Base-by-base conservation (phyloP, 768 basidiomycete genomes). In the Rhodotorula taiwanensis region DNA sequence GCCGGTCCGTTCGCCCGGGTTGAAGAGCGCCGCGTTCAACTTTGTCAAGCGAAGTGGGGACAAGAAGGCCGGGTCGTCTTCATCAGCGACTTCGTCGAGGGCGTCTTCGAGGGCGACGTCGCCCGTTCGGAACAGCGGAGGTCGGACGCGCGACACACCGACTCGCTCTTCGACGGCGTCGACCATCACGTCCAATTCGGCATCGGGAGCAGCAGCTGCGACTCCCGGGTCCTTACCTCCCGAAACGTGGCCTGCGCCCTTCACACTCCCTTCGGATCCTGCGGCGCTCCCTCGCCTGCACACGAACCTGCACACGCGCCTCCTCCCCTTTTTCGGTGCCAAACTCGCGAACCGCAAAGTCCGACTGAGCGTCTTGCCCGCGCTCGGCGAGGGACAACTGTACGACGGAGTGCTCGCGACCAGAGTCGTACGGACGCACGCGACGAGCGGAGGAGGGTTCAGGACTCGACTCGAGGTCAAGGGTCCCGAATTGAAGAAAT, bases 271-370 rank as follows among this genome's bases (percentile, higher is more conserved):
- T 14, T 52, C 55, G 20, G 33, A n/a, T 23, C 50, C 48, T 3
- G 4, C 30, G 21, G 15, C 30, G 31, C 31, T 64, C 33, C 52
- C 72, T 11, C 58, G 61, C 45, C 60, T 73, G 10, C 74, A 75
- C 47, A 47, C 58, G 15, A 75, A 72, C 52, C 62, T 75, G 18
- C 60, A 69, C 23, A 49, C 58, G 10, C 71, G 74, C 18, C 65
- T 75, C 31, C 64, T 72, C 11, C 71, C 72, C 16, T 75, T 75
- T 66, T 72, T 74, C 52, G 67, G 65, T 16, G 56, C 62, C 34
- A 73, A 73, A 27, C 68, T 75, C 31, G 66, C 70, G 7, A 51
- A 43, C 21, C 69, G 74, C 2, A 58, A 61, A 5, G 61, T 75
- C 21, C 66, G 70, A 2, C 52, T 75, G 27, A 58, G 68, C n/a